Conservation (phyloP, 805 yeast species). For the Saturnispora kantuleensis region DNA sequence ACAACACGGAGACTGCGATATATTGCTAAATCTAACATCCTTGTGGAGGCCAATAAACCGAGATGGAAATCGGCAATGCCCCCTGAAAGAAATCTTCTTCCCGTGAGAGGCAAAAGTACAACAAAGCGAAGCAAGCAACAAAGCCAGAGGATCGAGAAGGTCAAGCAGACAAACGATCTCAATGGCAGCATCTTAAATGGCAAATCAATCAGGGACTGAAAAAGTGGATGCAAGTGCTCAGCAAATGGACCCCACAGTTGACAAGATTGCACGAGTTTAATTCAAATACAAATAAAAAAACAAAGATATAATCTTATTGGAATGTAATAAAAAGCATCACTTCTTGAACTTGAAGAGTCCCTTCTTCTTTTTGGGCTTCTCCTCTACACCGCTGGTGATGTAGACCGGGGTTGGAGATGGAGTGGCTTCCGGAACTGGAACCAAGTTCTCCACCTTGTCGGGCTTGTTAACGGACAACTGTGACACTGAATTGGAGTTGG, state of each 20-base stretch:
- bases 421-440: slow-evolving; percentile 24
- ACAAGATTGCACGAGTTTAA: not conserved
- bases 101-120: slow-evolving; percentile 4
- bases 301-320: not conserved
- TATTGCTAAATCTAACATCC: not conserved
- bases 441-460: slow-evolving; percentile 8
- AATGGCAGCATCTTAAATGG: not conserved
- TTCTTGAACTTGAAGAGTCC: slow-evolving; percentile 18
- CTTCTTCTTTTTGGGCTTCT: slow-evolving; percentile 23
- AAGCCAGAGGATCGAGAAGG: slow-evolving; percentile 2
- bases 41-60: not conserved
- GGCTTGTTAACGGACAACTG: not conserved
- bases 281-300: not conserved
- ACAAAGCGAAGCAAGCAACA: slow-evolving; percentile 4
- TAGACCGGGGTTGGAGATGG: slow-evolving; percentile 38
- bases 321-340: not conserved
- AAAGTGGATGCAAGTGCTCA: too few relatives aligned
- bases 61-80: slow-evolving; percentile 8
- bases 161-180: not conserved
- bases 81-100: slow-evolving; percentile 6
- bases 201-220: too few relatives aligned
- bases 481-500: too few relatives aligned
- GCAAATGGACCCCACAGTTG: not conserved
- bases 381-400: slow-evolving; percentile 33
- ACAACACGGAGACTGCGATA: not conserved